Evolutionary conservation across 345 rosid species (phyloP).

Genomic region (Excoecaria agallocha): DNA sequence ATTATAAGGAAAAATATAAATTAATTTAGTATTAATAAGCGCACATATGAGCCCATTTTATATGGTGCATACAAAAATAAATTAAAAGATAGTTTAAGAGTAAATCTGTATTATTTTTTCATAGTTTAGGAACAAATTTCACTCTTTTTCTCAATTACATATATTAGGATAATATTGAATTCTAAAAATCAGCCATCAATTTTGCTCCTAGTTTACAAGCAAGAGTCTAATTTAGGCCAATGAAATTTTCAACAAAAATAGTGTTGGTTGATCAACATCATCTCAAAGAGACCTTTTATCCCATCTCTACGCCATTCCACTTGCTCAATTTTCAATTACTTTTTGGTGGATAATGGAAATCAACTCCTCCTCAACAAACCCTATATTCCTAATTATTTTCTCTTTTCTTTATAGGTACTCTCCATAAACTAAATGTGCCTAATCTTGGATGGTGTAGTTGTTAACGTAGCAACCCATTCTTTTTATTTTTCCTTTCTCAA

Average conservation of each 20-base stretch:
- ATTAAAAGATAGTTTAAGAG: no score
- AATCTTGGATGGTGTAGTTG: neutral
- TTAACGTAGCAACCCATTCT: no score
- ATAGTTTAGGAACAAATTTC: no score
- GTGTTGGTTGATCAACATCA: conserved; percentile 16
- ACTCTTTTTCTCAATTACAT: no score
- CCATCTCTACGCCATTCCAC: neutral
- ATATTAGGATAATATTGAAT: neutral
- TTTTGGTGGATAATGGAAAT: neutral
- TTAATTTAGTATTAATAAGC: no score
- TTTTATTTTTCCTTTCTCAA: no score
- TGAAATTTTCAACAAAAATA: conserved; percentile 7
- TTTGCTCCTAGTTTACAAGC: neutral
- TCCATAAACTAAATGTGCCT: conserved; percentile 2
- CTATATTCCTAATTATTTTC: neutral
- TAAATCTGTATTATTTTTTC: no score
- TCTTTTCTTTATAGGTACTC: neutral
- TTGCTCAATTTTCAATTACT: neutral
- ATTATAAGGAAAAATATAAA: no score
- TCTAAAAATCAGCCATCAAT: neutral
- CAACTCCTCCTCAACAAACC: conserved; percentile 1
- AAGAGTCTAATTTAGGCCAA: neutral
- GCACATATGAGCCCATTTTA: no score
- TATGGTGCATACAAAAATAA: no score
- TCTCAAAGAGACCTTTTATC: neutral